Percentiles rank a stretch among this genome's conserved stretches.
These are phyloP conservation scores for Capronia coronata DNA, from an alignment of 2,329 filamentous ascomycete genomes.

Conservation along the genomic window DNA sequence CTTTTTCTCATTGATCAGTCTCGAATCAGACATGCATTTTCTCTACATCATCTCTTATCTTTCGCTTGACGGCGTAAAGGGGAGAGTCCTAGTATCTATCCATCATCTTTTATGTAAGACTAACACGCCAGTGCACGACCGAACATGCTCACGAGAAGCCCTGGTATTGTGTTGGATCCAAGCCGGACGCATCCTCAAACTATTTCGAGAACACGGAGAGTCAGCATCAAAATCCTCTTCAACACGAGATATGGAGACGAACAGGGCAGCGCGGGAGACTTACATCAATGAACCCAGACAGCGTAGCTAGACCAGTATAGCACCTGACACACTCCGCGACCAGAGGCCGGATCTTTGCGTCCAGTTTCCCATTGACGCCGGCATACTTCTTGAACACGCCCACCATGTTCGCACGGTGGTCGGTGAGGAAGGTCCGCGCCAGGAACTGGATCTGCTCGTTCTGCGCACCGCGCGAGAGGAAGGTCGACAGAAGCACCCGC, in stretches of 20 bases:
- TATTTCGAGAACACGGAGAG: not conserved
- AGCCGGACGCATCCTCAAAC: slow-evolving; percentile 18
- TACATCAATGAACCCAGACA: slow-evolving; percentile 23
- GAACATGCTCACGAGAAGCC: slow-evolving; percentile 7
- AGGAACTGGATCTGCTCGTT: slow-evolving; percentile 67
- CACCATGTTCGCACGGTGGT: slow-evolving; percentile 77
- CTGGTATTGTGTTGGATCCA: slow-evolving; percentile 6
- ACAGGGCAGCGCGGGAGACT: slow-evolving; percentile 1
- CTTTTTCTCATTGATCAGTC: too few relatives aligned
- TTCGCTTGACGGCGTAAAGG: not conserved
- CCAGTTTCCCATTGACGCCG: slow-evolving; percentile 56
- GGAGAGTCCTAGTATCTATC: too few relatives aligned
- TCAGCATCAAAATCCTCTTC: not conserved
- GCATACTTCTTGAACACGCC: slow-evolving; percentile 86
- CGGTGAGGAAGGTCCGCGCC: slow-evolving; percentile 70
- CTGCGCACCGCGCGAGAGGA: slow-evolving; percentile 73
- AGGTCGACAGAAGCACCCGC: slow-evolving; percentile 72
- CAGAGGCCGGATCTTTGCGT: slow-evolving; percentile 11
- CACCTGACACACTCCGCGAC: slow-evolving; percentile 23
- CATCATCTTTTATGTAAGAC: too few relatives aligned
- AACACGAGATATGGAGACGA: not conserved
- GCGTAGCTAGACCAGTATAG: slow-evolving; percentile 24
- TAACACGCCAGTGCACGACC: too few relatives aligned
- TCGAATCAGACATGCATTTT: not conserved
- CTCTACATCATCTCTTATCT: not conserved